These are phyloP conservation scores for Bjerkandera adusta DNA, from an alignment of 1,284 basidiomycete species.

Conservation along the genomic window DNA sequence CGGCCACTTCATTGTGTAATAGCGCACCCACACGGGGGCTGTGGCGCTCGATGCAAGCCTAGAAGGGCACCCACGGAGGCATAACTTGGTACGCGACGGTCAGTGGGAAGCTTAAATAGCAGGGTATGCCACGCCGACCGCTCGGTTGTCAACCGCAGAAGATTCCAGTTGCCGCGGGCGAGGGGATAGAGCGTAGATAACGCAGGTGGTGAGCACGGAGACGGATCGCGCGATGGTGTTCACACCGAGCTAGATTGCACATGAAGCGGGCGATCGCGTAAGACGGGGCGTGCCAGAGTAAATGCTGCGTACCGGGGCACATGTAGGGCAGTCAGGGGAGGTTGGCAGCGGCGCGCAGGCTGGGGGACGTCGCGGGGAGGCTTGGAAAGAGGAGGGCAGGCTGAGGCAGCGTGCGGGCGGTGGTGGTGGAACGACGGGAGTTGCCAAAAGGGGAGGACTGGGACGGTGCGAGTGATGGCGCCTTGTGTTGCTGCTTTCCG, in stretches of 20 bases:
- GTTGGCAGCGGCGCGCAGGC: not conserved
- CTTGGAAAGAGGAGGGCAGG: not conserved
- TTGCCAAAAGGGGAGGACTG: conserved; percentile 10
- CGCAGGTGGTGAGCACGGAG: not conserved
- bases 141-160: too few relatives aligned
- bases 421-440: conserved; percentile 9
- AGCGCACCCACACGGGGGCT: too few relatives aligned
- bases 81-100: too few relatives aligned
- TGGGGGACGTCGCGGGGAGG: not conserved
- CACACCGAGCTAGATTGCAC: not conserved
- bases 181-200: not conserved
- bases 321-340: not conserved
- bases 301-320: not conserved
- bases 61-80: too few relatives aligned
- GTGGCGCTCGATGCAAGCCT: too few relatives aligned
- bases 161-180: too few relatives aligned
- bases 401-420: too few relatives aligned
- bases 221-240: not conserved
- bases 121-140: too few relatives aligned
- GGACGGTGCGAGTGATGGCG: conserved; percentile 7
- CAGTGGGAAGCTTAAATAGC: too few relatives aligned
- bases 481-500: not conserved
- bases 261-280: not conserved
- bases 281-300: not conserved
- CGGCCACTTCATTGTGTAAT: too few relatives aligned